These are phyloP conservation scores for Epithele typhae DNA, from an alignment of 768 basidiomycete species.

Conservation along the genomic window DNA sequence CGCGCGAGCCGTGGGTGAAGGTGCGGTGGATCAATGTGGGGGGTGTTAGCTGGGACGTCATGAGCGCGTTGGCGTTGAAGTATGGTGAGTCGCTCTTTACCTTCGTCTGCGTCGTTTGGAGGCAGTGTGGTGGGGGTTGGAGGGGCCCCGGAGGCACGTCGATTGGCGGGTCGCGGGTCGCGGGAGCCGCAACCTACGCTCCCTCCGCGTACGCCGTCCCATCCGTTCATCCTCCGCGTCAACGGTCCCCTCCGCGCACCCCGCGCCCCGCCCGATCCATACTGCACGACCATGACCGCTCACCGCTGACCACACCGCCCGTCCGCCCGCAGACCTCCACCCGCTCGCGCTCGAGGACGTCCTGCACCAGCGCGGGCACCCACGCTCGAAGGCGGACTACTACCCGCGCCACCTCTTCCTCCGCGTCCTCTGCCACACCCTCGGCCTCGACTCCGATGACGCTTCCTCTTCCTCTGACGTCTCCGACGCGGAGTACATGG, in stretches of 20 bases:
- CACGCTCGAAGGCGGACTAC: slow-evolving; percentile 68
- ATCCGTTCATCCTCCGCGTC: too few species aligned
- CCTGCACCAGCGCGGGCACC: slow-evolving; percentile 49
- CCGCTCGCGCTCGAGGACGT: slow-evolving; percentile 71
- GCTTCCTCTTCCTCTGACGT: too few species aligned
- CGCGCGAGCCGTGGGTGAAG: slow-evolving; percentile 56
- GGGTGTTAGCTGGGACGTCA: slow-evolving; percentile 67
- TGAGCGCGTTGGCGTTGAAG: slow-evolving; percentile 60
- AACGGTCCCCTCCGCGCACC: too few species aligned
- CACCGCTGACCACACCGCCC: background rate
- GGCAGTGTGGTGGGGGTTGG: too few species aligned
- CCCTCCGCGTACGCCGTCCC: too few species aligned
- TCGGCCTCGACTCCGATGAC: too few species aligned
- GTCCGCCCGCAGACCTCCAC: slow-evolving; percentile 53
- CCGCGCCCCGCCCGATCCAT: too few species aligned
- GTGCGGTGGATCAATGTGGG: slow-evolving; percentile 77
- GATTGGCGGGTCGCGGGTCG: too few species aligned
- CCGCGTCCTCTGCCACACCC: slow-evolving; percentile 60
- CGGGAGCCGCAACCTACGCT: too few species aligned
- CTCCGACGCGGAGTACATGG: slow-evolving; percentile 14
- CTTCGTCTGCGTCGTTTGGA: too few species aligned
- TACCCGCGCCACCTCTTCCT: slow-evolving; percentile 69
- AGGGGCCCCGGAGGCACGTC: too few species aligned
- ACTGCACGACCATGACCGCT: background rate
- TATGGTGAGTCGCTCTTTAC: slow-evolving; percentile 43